Conservation (phyloP, 768 basidiomycete species). For the Xanthoconium stramineum region DNA sequence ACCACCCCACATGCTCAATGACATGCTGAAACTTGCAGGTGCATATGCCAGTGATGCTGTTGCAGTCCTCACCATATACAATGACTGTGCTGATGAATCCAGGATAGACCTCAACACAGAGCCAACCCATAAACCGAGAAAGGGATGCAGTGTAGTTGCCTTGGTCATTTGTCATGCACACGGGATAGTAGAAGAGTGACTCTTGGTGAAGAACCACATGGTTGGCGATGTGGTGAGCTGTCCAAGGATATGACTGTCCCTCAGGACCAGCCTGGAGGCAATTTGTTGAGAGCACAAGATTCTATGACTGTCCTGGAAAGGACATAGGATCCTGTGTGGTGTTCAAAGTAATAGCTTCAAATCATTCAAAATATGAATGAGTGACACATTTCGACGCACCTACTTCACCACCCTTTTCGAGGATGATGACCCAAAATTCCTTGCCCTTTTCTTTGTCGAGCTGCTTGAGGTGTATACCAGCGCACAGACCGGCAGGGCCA, state of each 20-base stretch:
- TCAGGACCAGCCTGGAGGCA: conserved; percentile 80
- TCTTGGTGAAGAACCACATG: conserved; percentile 84
- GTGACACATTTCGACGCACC: conserved; percentile 58
- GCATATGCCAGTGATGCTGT: conserved; percentile 55
- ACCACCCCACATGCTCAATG: conserved; percentile 82
- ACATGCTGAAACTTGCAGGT: conserved; percentile 84
- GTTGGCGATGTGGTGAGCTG: conserved; percentile 72
- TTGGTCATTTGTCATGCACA: conserved; percentile 93
- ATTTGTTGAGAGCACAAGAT: conserved; percentile 84
- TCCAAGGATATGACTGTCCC: conserved; percentile 69
- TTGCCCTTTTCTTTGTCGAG: conserved; percentile 49
- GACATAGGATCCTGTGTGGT: conserved; percentile 76
- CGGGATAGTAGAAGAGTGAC: conserved; percentile 72
- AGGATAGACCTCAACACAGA: conserved; percentile 94
- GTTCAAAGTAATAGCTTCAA: too few species aligned
- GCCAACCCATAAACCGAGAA: conserved; percentile 85
- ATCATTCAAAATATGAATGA: background rate
- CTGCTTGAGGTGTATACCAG: conserved; percentile 95
- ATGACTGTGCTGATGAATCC: conserved; percentile 92
- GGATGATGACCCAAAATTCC: conserved; percentile 86
- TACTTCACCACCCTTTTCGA: conserved; percentile 93
- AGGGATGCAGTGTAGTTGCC: conserved; percentile 61
- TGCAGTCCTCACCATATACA: conserved; percentile 57
- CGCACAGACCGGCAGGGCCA: conserved; percentile 92
- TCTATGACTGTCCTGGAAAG: conserved; percentile 96